A percentile compares a stretch with the other conserved stretches of the same genome.
Evolutionary conservation across 1,284 basidiomycete genomes (phyloP).

Genomic region (Tetrapyrgos nigripes): DNA sequence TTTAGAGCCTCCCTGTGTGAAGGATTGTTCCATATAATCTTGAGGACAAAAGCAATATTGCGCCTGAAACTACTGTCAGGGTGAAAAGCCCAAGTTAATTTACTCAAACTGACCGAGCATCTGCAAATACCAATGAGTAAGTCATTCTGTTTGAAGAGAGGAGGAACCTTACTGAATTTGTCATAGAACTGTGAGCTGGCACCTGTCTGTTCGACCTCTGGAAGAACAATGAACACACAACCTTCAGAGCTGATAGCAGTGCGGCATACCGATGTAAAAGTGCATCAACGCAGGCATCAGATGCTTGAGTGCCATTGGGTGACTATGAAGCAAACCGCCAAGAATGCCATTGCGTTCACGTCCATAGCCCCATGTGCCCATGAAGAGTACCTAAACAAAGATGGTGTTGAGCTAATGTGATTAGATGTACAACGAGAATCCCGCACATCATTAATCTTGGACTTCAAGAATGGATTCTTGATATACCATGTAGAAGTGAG

Average conservation of each 20-base stretch:
- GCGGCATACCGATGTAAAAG: constrained; percentile 88
- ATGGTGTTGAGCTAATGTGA: constrained; percentile 7
- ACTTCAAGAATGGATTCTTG: constrained; percentile 98
- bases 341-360: constrained; percentile 82
- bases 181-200: constrained; percentile 99
- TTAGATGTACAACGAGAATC: neutral
- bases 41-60: constrained; percentile 86
- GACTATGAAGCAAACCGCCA: constrained; percentile 83
- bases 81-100: constrained; percentile 2
- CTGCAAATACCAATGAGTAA: constrained; percentile 38
- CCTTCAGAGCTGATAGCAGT: neutral
- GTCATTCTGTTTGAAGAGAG: constrained; percentile 12
- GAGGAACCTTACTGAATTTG: constrained; percentile 84
- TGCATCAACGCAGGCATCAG: constrained; percentile 93
- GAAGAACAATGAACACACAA: constrained; percentile 1
- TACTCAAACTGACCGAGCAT: constrained; percentile 55
- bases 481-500: constrained; percentile 95
- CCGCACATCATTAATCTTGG: constrained; percentile 92
- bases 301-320: constrained; percentile 86
- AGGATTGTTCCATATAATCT: constrained; percentile 90
- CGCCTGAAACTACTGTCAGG: constrained; percentile 54
- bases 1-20: constrained; percentile 86
- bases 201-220: constrained; percentile 97
- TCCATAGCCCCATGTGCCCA: constrained; percentile 81
- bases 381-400: constrained; percentile 77